Evolutionary conservation across 192 early-diverging fungal species (phyloP), one percentile per base, ranked within the genome.

Genomic region (Gigaspora rosea): DNA sequence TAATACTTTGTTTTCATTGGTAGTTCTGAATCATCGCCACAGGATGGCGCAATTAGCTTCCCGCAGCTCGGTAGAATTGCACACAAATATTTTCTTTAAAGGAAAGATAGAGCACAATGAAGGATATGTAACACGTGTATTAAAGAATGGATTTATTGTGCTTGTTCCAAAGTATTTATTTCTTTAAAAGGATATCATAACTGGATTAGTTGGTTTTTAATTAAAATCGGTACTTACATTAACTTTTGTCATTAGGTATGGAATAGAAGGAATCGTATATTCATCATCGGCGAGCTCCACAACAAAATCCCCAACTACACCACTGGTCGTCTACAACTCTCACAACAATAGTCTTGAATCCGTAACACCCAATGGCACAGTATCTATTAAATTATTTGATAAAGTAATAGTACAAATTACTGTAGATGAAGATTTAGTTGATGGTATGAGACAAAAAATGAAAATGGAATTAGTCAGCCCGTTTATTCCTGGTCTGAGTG

Each of bases 11-110:
- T 89, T 78, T 87, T 65, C 13, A 68, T 75, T 0, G 36, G 73
- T 78, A 87, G 86, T 66, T 74, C 86, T 99, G 50, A 99, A 99
- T 83, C 93, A 95, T 81, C 92, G 98, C 41, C 89, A 98, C 82
- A 88, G 96, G 8, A 95, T 94, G 92, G 98, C 98, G 8, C 98
- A 99, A 82, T 93, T 95, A 73, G 98, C 98, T 0, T 87, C 92
- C 12, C 89, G 97, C 8, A 93, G 94, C 46, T 97, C 95, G 2
- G 98, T 96, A 12, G 98, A 99, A 85, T 87, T 99, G 12, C 98
- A 91, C 87, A 99, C 98, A 1, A 91, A 96, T 74, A 75, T 98
- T 73, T 99, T 95, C 86, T 99, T 99, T 87, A 95, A 93, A 83
- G 92, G 91, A 79, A 99, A 98, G 87, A 88, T 81, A 16, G 85